phyloP scores from a whole-genome alignment of 176 grass and related monocot species.

The Aegilops tauschii region DNA sequence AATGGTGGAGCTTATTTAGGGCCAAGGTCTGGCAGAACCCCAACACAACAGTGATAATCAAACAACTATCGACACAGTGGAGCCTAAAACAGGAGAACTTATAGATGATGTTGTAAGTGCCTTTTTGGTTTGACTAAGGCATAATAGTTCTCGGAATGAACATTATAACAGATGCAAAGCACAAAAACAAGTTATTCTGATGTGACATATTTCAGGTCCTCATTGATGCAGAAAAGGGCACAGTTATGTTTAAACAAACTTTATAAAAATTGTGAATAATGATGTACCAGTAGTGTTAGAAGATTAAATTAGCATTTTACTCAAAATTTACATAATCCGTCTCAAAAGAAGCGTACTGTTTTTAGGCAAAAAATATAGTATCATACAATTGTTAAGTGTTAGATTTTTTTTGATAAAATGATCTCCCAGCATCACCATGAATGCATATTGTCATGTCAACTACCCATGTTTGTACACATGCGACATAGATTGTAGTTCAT shows the following conservation, averaged over 20 bases:
- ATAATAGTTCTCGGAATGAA: background rate
- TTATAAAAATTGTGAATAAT: background rate
- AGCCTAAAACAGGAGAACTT: background rate
- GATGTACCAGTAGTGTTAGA: background rate
- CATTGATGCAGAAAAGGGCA: background rate
- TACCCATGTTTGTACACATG: background rate
- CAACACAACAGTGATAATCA: background rate
- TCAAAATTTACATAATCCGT: background rate
- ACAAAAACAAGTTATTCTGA: background rate
- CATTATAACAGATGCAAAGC: background rate
- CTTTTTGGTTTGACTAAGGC: background rate
- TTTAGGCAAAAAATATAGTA: background rate
- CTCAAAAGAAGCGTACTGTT: background rate
- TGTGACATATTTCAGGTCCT: background rate
- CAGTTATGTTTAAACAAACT: background rate
- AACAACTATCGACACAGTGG: background rate
- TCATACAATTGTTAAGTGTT: background rate
- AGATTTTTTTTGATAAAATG: background rate
- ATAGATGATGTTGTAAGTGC: background rate
- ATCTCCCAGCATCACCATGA: background rate
- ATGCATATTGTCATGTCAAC: background rate
- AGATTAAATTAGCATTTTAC: background rate
- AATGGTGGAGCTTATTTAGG: background rate
- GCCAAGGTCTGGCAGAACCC: background rate
- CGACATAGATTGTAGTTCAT: background rate